These are phyloP conservation scores for Coelastrella sp. DNA, from an alignment of 139 green algal genomes.

Conservation along the genomic window DNA sequence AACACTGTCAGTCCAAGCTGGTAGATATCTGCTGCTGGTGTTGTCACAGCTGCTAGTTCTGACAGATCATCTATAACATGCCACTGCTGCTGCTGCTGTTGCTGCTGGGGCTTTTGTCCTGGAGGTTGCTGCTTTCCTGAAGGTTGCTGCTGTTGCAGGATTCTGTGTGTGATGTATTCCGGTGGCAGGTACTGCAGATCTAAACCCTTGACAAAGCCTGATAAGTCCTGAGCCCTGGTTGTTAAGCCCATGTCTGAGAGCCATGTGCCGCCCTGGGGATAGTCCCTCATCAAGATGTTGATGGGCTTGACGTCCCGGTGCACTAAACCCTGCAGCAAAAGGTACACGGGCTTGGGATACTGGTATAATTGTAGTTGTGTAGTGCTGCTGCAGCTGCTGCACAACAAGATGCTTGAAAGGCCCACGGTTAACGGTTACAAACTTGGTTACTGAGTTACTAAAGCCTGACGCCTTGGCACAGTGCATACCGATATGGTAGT, in stretches of 20 bases:
- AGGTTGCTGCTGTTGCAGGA: too few species aligned
- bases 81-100: not conserved
- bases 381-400: too few species aligned
- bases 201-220: conserved; percentile 31
- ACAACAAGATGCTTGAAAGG: too few species aligned
- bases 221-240: not conserved
- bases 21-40: conserved; percentile 12
- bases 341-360: not conserved
- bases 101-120: not conserved
- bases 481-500: too few species aligned
- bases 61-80: conserved; percentile 7
- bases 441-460: too few species aligned
- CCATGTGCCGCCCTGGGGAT: not conserved
- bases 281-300: conserved; percentile 55
- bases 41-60: not conserved
- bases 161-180: conserved; percentile 10
- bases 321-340: conserved; percentile 33
- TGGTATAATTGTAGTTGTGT: too few species aligned
- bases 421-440: too few species aligned
- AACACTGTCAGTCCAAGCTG: conserved; percentile 8
- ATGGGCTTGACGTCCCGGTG: conserved; percentile 56
- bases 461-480: too few species aligned
- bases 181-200: not conserved
- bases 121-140: too few species aligned
- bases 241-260: conserved; percentile 9